Evolutionary conservation across 83 land plant species (phyloP), one percentile per base, ranked within the genome.

Genomic region (Picea abies): DNA sequence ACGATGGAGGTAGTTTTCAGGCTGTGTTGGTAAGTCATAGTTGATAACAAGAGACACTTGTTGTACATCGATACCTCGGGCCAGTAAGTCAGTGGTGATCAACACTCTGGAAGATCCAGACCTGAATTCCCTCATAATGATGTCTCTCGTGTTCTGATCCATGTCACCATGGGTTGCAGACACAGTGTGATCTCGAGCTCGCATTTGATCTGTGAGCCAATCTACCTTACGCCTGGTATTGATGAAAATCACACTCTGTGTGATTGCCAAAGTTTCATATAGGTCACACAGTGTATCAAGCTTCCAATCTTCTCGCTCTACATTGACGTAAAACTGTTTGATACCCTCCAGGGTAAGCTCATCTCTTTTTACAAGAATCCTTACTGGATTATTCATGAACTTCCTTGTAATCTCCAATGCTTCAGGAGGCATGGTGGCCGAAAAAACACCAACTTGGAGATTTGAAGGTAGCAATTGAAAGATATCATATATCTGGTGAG

Each of bases 131-230:
- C 91, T 80, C 94, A 92, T 92, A 83, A 92, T 92, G 65, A 91
- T 89, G 79, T 92, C 94, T 60, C 94, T 84, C 1, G 93, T 87
- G 68, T 89, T 92, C 83, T 92, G 93, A 83, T 91, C 93, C 93
- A 90, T 97, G 80, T 97, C 99, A 15, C 99, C 99, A 86, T 97
- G 99, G 94, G 95, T 96, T 15, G 96, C 88, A 35, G 91, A 91
- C 35, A 85, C 85, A 70, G 89, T 91, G 84, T 90, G 90, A 71
- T 88, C 90, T 5, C 88, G 77, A 60, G 89, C 86, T 7, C 90
- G 56, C 92, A 90, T 88, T 76, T 90, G 82, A 79, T 90, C 92
- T 12, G 90, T 88, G 1, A 90, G 82, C 90, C 90, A 90, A 44
- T 90, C 92, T 58, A 90, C 92, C 86, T 90, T 90, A 66, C 88